Conservation (phyloP, 2,329 filamentous ascomycete species). For the Sporothrix luriei region DNA sequence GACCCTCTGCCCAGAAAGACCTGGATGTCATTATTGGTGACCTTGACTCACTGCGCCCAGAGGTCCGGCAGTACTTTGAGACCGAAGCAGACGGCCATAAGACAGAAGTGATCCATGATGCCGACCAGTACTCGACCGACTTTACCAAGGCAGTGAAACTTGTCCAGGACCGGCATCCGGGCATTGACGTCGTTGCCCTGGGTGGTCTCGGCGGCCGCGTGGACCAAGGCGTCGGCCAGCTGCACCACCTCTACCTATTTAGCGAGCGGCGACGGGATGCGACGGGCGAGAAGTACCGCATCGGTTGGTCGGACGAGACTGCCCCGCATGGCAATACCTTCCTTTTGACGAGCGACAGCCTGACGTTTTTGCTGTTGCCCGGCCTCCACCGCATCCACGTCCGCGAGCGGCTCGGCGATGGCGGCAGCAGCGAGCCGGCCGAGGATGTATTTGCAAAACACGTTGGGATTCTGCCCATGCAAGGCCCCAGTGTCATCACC, state of each 20-base stretch:
- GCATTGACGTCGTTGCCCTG: conserved; percentile 71
- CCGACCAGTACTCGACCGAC: conserved; percentile 87
- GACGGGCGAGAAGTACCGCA: conserved; percentile 10
- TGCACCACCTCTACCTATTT: conserved; percentile 78
- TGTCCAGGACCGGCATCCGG: conserved; percentile 47
- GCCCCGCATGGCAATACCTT: conserved; percentile 57
- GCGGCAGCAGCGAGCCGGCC: conserved; percentile 27
- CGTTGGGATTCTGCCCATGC: conserved; percentile 83
- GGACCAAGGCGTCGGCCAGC: conserved; percentile 85
- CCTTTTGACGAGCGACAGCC: conserved; percentile 76
- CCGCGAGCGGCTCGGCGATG: conserved; percentile 47
- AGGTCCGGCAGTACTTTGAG: conserved; percentile 67
- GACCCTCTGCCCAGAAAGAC: conserved; percentile 37
- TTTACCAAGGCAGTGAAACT: conserved; percentile 79
- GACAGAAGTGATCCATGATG: conserved; percentile 67
- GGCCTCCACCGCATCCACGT: conserved; percentile 70
- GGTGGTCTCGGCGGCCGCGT: conserved; percentile 87
- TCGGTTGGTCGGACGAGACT: conserved; percentile 46
- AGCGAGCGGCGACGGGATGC: conserved; percentile 44
- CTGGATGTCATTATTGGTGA: conserved; percentile 83
- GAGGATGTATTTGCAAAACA: conserved; percentile 69
- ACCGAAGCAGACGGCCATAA: conserved; percentile 46
- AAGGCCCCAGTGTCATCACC: conserved; percentile 74
- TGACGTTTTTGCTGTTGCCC: conserved; percentile 77
- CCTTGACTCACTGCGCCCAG: conserved; percentile 75